phyloP scores from a whole-genome alignment of 345 rosid species.

The Salix suchowensis region DNA sequence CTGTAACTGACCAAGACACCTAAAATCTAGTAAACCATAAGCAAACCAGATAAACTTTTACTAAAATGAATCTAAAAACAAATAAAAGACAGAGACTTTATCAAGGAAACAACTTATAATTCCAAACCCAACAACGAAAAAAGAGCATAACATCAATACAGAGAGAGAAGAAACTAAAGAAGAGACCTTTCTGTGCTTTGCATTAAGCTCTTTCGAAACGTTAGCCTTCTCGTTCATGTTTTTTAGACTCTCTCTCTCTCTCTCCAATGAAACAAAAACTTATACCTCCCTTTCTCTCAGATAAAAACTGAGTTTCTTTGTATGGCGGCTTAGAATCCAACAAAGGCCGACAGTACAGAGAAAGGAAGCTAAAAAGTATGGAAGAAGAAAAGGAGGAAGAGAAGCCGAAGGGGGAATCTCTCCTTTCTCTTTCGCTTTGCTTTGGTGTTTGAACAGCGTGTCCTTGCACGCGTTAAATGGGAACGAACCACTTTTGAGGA shows the following conservation, averaged over 20 bases:
- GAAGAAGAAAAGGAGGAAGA: neutral
- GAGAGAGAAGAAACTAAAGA: neutral
- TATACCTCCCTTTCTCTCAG: neutral
- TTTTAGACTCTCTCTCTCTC: conserved; percentile 2
- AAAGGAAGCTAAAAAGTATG: neutral
- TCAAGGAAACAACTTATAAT: neutral
- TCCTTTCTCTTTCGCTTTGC: neutral
- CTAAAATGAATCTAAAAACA: neutral
- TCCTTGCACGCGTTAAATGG: conserved; percentile 6
- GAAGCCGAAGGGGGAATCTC: conserved; percentile 23
- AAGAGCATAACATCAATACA: neutral
- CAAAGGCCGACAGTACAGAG: neutral
- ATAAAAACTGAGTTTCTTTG: neutral
- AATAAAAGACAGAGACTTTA: neutral
- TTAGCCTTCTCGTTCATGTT: conserved; percentile 60
- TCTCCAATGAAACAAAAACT: neutral
- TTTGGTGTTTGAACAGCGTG: conserved; percentile 22
- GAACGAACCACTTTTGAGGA: too few relatives aligned
- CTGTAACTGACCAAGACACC: neutral
- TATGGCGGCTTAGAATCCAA: conserved; percentile 14
- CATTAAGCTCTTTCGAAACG: conserved; percentile 59
- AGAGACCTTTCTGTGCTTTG: conserved; percentile 56
- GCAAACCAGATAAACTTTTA: neutral
- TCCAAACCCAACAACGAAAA: conserved; percentile 5
- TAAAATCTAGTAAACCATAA: neutral